Evolutionary conservation across 441 rosid genomes (phyloP).

Genomic region (Populus trichocarpa): DNA sequence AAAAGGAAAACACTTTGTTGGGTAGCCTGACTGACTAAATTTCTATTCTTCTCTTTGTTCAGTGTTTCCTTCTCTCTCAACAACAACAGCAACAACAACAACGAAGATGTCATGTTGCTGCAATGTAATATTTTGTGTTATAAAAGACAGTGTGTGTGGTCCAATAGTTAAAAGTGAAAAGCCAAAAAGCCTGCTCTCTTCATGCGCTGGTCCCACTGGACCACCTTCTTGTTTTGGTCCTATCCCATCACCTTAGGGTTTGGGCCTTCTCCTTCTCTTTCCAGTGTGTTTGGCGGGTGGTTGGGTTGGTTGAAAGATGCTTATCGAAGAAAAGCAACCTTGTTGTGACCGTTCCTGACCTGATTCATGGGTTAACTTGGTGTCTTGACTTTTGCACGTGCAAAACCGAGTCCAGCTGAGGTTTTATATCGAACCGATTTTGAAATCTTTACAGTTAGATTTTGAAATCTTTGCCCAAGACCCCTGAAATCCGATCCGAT

Average conservation of each 20-base stretch:
- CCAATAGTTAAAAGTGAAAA: conserved; percentile 2
- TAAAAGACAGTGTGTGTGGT: conserved; percentile 13
- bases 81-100: not conserved
- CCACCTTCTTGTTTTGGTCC: not conserved
- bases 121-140: not conserved
- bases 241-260: not conserved
- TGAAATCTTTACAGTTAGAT: too few relatives aligned
- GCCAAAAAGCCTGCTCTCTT: not conserved
- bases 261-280: not conserved
- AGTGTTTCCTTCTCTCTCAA: not conserved
- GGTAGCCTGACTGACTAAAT: conserved; percentile 9
- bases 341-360: too few relatives aligned
- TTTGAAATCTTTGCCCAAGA: too few relatives aligned
- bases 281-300: not conserved
- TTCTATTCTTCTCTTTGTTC: not conserved
- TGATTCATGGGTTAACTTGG: too few relatives aligned
- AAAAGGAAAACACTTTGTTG: conserved; percentile 14
- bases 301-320: too few relatives aligned
- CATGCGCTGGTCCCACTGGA: conserved; percentile 20
- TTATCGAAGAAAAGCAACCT: too few relatives aligned
- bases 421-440: too few relatives aligned
- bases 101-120: not conserved
- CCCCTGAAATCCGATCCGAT: too few relatives aligned
- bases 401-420: too few relatives aligned
- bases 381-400: too few relatives aligned